Conservation (phyloP, 495 filamentous ascomycete species). For the Penicilliopsis zonata region DNA sequence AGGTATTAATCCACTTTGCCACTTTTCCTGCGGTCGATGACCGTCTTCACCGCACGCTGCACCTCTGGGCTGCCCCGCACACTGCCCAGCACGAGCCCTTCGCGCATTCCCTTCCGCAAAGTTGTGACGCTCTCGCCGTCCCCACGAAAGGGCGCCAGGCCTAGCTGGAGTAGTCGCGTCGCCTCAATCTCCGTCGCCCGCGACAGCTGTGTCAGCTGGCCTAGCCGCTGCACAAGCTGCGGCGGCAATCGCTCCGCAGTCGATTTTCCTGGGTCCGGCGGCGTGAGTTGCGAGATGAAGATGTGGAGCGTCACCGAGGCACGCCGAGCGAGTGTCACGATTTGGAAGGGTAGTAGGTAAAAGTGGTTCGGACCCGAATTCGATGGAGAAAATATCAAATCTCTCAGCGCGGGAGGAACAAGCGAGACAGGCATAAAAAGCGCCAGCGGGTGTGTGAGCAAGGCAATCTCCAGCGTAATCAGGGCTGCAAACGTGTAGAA, state of each 20-base stretch:
- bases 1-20: slow-evolving; percentile 7
- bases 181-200: slow-evolving; percentile 54
- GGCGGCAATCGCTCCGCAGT: slow-evolving; percentile 15
- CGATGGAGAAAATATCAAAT: slow-evolving; percentile 51
- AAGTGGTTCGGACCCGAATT: slow-evolving; percentile 26
- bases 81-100: slow-evolving; percentile 66
- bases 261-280: slow-evolving; percentile 22
- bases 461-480: slow-evolving; percentile 59
- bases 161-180: slow-evolving; percentile 55
- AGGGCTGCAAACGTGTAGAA: slow-evolving; percentile 63
- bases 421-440: slow-evolving; percentile 23
- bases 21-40: slow-evolving; percentile 39
- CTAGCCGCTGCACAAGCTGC: slow-evolving; percentile 28
- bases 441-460: slow-evolving; percentile 51
- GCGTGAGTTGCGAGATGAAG: slow-evolving; percentile 69
- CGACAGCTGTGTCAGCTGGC: slow-evolving; percentile 31
- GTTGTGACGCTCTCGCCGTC: slow-evolving; percentile 48
- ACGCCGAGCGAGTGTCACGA: slow-evolving; percentile 65
- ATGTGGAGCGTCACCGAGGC: slow-evolving; percentile 72
- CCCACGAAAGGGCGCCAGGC: slow-evolving; percentile 70
- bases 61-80: slow-evolving; percentile 65
- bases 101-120: slow-evolving; percentile 55
- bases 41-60: slow-evolving; percentile 54
- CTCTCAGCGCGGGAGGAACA: slow-evolving; percentile 27
- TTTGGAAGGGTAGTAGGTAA: slow-evolving; percentile 82